Conservation (phyloP, 2,329 filamentous ascomycete species). For the Bipolaris gigantea region DNA sequence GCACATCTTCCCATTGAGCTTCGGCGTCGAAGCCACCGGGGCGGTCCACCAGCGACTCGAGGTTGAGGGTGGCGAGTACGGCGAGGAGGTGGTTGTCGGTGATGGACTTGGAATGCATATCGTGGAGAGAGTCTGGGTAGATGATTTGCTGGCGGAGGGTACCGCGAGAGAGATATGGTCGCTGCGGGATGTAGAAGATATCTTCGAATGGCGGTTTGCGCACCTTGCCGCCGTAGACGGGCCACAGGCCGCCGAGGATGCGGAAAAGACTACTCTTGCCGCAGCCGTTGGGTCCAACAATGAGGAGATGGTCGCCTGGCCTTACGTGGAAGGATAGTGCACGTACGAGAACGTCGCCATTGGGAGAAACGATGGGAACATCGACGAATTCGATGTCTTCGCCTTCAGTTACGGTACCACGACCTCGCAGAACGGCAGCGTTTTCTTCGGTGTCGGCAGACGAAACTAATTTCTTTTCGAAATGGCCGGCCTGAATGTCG, state of each 20-base stretch:
- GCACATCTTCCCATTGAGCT: conserved; percentile 93
- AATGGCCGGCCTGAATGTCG: conserved; percentile 85
- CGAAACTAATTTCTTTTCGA: conserved; percentile 95
- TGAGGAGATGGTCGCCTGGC: conserved; percentile 86
- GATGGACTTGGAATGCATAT: conserved; percentile 82
- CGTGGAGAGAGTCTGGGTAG: conserved; percentile 85
- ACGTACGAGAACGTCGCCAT: conserved; percentile 87
- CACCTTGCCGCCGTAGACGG: conserved; percentile 92
- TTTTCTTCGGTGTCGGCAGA: conserved; percentile 82
- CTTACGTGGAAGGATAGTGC: conserved; percentile 84
- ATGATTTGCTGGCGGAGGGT: conserved; percentile 96
- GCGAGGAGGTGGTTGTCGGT: conserved; percentile 78
- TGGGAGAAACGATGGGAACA: conserved; percentile 95
- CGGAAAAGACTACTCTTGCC: conserved; percentile 96
- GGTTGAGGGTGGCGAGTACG: conserved; percentile 77
- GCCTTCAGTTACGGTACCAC: conserved; percentile 81
- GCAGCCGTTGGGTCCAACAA: conserved; percentile 95
- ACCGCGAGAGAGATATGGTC: conserved; percentile 88
- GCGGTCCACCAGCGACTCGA: conserved; percentile 78
- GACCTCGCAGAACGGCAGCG: conserved; percentile 76
- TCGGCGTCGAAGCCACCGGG: conserved; percentile 89
- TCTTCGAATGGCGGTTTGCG: conserved; percentile 87
- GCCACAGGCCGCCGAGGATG: conserved; percentile 94
- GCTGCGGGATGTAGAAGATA: conserved; percentile 98
- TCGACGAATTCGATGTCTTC: conserved; percentile 80